Percentiles rank a stretch among this genome's conserved stretches.
These are phyloP conservation scores for Tilletia caries DNA, from an alignment of 1,284 basidiomycete genomes.

Conservation along the genomic window DNA sequence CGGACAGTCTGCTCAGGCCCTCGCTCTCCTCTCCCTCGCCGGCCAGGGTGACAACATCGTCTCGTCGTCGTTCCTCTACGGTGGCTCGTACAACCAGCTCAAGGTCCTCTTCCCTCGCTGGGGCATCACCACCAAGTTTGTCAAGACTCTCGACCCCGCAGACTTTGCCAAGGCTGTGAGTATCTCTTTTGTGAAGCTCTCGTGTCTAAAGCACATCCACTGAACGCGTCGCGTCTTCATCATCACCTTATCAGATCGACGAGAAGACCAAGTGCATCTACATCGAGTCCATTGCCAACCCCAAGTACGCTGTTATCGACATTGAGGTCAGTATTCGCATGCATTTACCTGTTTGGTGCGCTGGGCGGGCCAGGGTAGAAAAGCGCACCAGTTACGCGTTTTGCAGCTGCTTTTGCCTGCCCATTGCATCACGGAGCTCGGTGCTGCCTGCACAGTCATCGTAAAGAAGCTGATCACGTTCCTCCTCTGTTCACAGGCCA, in stretches of 20 bases:
- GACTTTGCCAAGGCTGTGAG: constrained; percentile 64
- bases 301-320: constrained; percentile 70
- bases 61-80: constrained; percentile 31
- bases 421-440: no score
- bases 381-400: no score
- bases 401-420: no score
- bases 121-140: constrained; percentile 75
- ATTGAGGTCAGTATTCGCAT: constrained; percentile 59
- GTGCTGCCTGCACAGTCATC: not conserved
- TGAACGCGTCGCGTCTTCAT: constrained; percentile 17
- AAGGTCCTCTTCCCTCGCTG: constrained; percentile 73
- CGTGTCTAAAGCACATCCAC: constrained; percentile 68
- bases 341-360: not conserved
- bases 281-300: constrained; percentile 81
- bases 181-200: constrained; percentile 61
- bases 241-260: constrained; percentile 34
- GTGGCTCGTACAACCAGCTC: constrained; percentile 79
- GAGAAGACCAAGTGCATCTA: constrained; percentile 60
- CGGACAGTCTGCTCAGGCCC: constrained; percentile 77
- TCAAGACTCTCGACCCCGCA: constrained; percentile 64
- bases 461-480: no score
- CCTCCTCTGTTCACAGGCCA: constrained; percentile 50
- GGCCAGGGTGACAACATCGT: constrained; percentile 76
- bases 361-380: no score
- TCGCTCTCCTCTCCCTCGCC: constrained; percentile 66